A percentile compares a stretch with the other conserved stretches of the same genome.
Evolutionary conservation across 371 early-diverging fungal genomes (phyloP).

Genomic region (Syncephalis plumigaleata): DNA sequence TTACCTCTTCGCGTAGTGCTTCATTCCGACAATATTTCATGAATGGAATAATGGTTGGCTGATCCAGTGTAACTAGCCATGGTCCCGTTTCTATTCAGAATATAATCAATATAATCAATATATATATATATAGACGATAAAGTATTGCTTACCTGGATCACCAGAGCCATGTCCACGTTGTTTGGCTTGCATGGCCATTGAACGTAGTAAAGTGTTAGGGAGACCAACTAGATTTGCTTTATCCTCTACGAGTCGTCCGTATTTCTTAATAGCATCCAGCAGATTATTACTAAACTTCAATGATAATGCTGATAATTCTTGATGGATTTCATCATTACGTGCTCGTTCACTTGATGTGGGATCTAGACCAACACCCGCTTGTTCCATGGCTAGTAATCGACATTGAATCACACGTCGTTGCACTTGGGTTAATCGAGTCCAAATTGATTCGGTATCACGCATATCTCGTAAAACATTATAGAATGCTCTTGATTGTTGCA

Average conservation of each 20-base stretch:
- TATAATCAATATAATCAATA: neutral
- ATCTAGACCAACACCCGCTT: conserved; percentile 37
- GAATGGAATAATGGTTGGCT: conserved; percentile 35
- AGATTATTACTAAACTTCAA: conserved; percentile 36
- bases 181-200: conserved; percentile 28
- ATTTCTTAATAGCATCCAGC: conserved; percentile 41
- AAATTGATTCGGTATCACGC: conserved; percentile 11
- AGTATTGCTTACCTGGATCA: conserved; percentile 10
- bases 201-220: conserved; percentile 23
- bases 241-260: conserved; percentile 23
- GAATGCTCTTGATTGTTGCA: conserved; percentile 37
- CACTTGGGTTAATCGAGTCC: conserved; percentile 16
- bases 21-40: conserved; percentile 44
- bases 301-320: conserved; percentile 30
- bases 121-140: neutral
- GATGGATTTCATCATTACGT: conserved; percentile 34
- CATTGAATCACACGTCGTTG: conserved; percentile 40
- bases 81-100: conserved; percentile 15
- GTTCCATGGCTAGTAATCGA: conserved; percentile 30
- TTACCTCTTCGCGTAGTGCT: conserved; percentile 30
- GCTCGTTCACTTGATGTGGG: conserved; percentile 20
- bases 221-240: conserved; percentile 28
- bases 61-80: conserved; percentile 40
- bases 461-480: conserved; percentile 28
- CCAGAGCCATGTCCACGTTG: conserved; percentile 17